Evolutionary conservation across 768 basidiomycete genomes (phyloP).

Genomic region (Trametes coccinea): DNA sequence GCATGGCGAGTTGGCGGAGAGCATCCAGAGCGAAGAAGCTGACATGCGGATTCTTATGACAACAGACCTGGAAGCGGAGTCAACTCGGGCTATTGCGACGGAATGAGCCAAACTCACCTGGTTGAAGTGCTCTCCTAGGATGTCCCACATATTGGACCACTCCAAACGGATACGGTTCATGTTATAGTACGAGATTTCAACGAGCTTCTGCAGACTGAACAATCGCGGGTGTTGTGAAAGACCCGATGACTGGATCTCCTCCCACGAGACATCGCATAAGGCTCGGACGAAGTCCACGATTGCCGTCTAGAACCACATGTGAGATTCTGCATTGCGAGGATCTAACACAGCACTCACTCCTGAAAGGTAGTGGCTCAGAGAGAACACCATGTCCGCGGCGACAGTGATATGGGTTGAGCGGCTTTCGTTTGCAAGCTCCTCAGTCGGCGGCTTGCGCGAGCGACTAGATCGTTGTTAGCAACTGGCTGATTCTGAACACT

Average conservation of each 20-base stretch:
- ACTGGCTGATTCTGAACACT: neutral
- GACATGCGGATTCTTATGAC: conserved; percentile 96
- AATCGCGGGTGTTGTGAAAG: conserved; percentile 90
- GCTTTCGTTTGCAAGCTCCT: conserved; percentile 95
- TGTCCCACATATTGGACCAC: conserved; percentile 98
- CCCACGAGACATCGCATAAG: conserved; percentile 96
- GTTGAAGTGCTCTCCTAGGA: conserved; percentile 97
- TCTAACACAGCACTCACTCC: conserved; percentile 62
- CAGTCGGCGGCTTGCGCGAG: conserved; percentile 68
- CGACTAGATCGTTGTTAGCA: conserved; percentile 19
- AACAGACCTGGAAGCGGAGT: conserved; percentile 73
- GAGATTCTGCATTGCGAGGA: conserved; percentile 10
- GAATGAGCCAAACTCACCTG: conserved; percentile 54
- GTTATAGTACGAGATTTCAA: conserved; percentile 99
- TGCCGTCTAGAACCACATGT: conserved; percentile 61
- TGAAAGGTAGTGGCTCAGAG: conserved; percentile 88
- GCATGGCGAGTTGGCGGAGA: conserved; percentile 94
- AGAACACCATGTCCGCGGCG: conserved; percentile 99
- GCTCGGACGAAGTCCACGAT: conserved; percentile 98
- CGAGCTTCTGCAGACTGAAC: conserved; percentile 96
- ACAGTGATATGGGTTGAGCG: conserved; percentile 98
- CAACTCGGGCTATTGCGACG: too few relatives aligned
- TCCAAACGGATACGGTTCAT: conserved; percentile 98
- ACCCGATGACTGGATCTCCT: conserved; percentile 97
- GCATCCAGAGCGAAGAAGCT: conserved; percentile 97